These are phyloP conservation scores for Lepidium didymum DNA, from an alignment of 345 rosid species.

Conservation along the genomic window DNA sequence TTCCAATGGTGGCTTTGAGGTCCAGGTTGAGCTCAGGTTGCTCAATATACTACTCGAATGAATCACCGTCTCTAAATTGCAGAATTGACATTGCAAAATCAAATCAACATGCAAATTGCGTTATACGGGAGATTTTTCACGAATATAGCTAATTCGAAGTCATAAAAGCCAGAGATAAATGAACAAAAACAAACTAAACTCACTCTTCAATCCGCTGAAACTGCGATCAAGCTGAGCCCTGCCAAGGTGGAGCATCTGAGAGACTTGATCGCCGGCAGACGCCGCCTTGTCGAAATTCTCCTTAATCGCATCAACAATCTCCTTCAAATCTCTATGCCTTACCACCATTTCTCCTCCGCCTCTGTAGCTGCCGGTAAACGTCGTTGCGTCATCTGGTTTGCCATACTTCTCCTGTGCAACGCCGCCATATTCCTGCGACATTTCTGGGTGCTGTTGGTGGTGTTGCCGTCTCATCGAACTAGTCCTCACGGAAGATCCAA, in stretches of 20 bases:
- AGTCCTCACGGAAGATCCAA: slow-evolving; percentile 43
- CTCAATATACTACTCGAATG: slow-evolving; percentile 89
- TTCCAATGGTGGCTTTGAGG: slow-evolving; percentile 88
- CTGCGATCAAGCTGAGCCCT: slow-evolving; percentile 91
- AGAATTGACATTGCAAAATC: neutral
- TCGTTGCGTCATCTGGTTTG: slow-evolving; percentile 46
- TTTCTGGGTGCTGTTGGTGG: slow-evolving; percentile 1
- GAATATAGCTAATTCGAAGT: neutral
- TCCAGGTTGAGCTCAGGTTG: slow-evolving; percentile 90
- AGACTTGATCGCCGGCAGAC: slow-evolving; percentile 67
- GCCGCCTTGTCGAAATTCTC: slow-evolving; percentile 85
- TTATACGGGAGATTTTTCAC: neutral
- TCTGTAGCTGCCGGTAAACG: slow-evolving; percentile 46
- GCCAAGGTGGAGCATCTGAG: slow-evolving; percentile 79
- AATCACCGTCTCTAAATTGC: slow-evolving; percentile 73
- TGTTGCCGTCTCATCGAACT: slow-evolving; percentile 27
- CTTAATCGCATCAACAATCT: slow-evolving; percentile 75
- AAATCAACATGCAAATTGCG: neutral
- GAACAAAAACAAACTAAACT: slow-evolving; percentile 6
- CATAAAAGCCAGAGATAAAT: neutral
- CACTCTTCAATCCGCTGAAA: slow-evolving; percentile 86
- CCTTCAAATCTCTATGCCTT: slow-evolving; percentile 88
- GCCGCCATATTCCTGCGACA: slow-evolving; percentile 23
- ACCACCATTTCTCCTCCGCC: slow-evolving; percentile 66
- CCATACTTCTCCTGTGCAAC: slow-evolving; percentile 22